Conservation (phyloP, 176 grass and related monocot species). For the Oryza officinalis region DNA sequence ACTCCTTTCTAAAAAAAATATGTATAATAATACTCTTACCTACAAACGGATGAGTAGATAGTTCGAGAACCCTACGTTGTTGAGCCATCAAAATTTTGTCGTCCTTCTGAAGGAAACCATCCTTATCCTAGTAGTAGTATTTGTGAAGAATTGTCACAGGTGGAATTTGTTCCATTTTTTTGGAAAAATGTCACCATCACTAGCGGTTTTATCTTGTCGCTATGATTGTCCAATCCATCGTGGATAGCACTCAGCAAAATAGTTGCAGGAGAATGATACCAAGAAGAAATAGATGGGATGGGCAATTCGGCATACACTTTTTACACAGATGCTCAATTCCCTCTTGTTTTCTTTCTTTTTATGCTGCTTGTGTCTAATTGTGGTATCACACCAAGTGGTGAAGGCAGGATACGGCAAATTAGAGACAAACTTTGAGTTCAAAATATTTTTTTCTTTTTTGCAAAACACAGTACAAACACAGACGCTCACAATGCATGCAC, state of each 20-base stretch:
- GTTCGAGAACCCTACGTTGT: background rate
- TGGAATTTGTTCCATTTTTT: background rate
- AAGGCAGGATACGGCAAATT: background rate
- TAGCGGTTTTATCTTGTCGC: background rate
- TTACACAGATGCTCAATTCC: no score
- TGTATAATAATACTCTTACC: background rate
- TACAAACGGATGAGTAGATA: background rate
- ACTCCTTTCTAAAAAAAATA: background rate
- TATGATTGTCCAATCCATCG: background rate
- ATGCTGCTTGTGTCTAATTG: background rate
- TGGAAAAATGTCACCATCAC: background rate
- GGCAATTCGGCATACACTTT: background rate
- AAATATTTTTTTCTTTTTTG: no score
- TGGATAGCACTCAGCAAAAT: background rate
- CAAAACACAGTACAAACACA: no score
- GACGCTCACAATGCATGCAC: no score
- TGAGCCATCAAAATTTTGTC: background rate
- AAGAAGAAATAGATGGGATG: background rate
- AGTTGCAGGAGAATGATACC: background rate
- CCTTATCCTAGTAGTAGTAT: no score
- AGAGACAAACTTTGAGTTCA: background rate
- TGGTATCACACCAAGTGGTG: background rate
- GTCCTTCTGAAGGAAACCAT: background rate
- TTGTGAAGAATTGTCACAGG: background rate
- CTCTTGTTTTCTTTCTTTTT: no score